These are phyloP conservation scores for Monosporozyma aerobia DNA, from an alignment of 805 yeast species.

Conservation along the genomic window DNA sequence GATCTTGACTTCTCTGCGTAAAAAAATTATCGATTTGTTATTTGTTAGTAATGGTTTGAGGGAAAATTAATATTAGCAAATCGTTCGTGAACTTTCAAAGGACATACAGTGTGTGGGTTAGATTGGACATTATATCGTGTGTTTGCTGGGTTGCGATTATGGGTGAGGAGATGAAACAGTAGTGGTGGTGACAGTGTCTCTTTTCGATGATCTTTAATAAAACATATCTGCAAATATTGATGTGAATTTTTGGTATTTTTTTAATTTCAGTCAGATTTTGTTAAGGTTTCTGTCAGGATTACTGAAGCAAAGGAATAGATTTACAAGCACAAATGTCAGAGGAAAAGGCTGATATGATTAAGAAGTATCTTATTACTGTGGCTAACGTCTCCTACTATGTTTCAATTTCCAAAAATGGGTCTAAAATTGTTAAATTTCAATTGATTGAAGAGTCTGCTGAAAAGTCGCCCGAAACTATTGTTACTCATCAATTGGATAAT, in stretches of 20 bases:
- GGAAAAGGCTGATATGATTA: not conserved
- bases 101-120: not conserved
- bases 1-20: constrained; percentile 36
- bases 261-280: no score
- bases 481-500: not conserved
- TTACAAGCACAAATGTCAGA: not conserved
- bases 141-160: not conserved
- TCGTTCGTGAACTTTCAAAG: no score
- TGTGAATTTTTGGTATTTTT: no score
- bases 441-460: not conserved
- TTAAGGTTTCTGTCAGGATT: no score
- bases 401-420: constrained; percentile 6
- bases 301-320: no score
- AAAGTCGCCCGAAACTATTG: not conserved
- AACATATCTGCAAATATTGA: no score
- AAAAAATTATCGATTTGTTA: not conserved
- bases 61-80: not conserved
- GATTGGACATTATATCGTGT: not conserved
- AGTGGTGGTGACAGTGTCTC: not conserved
- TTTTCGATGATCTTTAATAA: not conserved
- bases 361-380: not conserved
- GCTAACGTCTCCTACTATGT: not conserved
- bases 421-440: constrained; percentile 8
- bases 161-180: not conserved
- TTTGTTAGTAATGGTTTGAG: constrained; percentile 6